A percentile compares a stretch with the other conserved stretches of the same genome.
Evolutionary conservation across 2,329 filamentous ascomycete species (phyloP).

Genomic region (Rutstroemia sp.): DNA sequence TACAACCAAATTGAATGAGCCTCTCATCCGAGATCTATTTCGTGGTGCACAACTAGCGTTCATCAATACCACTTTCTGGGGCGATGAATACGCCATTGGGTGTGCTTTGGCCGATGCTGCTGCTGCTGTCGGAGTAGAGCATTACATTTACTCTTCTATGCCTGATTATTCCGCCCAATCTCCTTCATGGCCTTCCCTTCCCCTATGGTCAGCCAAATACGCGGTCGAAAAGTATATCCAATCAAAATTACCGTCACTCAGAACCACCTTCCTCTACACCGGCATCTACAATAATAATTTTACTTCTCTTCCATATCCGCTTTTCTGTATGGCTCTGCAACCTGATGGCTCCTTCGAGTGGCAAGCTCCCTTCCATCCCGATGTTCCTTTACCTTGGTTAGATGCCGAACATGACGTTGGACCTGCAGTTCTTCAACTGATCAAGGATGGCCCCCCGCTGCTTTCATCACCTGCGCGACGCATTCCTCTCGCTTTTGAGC

Average conservation of each 20-base stretch:
- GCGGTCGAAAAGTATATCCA: constrained; percentile 87
- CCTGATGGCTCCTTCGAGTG: constrained; percentile 80
- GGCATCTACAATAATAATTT: constrained; percentile 99
- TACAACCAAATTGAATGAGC: constrained; percentile 63
- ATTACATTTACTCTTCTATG: constrained; percentile 97
- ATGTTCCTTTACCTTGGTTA: constrained; percentile 86
- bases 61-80: constrained; percentile 96
- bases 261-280: constrained; percentile 85
- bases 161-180: constrained; percentile 80
- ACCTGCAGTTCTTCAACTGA: constrained; percentile 83
- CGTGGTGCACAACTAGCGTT: constrained; percentile 81
- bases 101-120: constrained; percentile 83
- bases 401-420: constrained; percentile 96
- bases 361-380: constrained; percentile 88
- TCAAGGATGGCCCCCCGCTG: constrained; percentile 82
- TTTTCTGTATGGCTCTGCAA: constrained; percentile 92
- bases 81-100: constrained; percentile 86
- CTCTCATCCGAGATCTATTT: constrained; percentile 72
- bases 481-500: constrained; percentile 85
- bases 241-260: constrained; percentile 53
- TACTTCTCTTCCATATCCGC: constrained; percentile 81
- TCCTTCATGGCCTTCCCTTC: constrained; percentile 65
- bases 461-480: constrained; percentile 53
- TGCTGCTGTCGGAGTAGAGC: constrained; percentile 74
- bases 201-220: constrained; percentile 89